These are phyloP conservation scores for Hypericum androsaemum DNA, from an alignment of 345 rosid species.

Conservation along the genomic window DNA sequence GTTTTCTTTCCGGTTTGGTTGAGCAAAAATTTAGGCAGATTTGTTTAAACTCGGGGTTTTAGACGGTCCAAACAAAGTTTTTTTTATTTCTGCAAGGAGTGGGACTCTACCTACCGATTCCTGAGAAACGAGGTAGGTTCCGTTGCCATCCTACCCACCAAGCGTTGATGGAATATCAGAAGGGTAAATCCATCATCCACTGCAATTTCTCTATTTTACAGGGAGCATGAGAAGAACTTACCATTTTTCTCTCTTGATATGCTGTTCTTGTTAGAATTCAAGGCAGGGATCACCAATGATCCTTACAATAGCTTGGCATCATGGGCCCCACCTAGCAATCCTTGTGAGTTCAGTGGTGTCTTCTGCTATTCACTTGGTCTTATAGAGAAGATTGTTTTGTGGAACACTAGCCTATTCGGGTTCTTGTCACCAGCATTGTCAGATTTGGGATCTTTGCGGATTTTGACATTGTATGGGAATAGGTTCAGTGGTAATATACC, in stretches of 20 bases:
- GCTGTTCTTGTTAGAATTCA: slow-evolving; percentile 67
- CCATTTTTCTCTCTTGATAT: slow-evolving; percentile 30
- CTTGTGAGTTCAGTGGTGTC: slow-evolving; percentile 68
- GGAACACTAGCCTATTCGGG: slow-evolving; percentile 79
- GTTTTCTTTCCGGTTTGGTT: slow-evolving; percentile 19
- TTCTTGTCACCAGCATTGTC: slow-evolving; percentile 58
- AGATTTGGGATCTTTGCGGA: slow-evolving; percentile 58
- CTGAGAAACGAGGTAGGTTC: too few species aligned
- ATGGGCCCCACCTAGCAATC: slow-evolving; percentile 53
- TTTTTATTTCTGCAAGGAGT: too few species aligned
- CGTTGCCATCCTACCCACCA: too few species aligned
- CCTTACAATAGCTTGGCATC: slow-evolving; percentile 55
- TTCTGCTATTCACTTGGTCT: slow-evolving; percentile 59
- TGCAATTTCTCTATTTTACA: too few species aligned
- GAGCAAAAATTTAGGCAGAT: too few species aligned
- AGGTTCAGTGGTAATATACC: slow-evolving; percentile 77
- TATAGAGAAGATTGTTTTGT: slow-evolving; percentile 74
- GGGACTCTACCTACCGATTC: too few species aligned
- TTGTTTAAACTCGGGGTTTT: too few species aligned
- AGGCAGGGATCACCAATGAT: slow-evolving; percentile 54
- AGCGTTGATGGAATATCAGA: too few species aligned
- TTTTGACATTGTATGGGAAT: slow-evolving; percentile 82
- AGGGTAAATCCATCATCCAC: slow-evolving; percentile 54
- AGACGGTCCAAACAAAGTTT: too few species aligned
- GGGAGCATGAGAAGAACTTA: slow-evolving; percentile 47